Conservation (phyloP, 129 eudicot genomes). For the Chrysanthemum makinoi region DNA sequence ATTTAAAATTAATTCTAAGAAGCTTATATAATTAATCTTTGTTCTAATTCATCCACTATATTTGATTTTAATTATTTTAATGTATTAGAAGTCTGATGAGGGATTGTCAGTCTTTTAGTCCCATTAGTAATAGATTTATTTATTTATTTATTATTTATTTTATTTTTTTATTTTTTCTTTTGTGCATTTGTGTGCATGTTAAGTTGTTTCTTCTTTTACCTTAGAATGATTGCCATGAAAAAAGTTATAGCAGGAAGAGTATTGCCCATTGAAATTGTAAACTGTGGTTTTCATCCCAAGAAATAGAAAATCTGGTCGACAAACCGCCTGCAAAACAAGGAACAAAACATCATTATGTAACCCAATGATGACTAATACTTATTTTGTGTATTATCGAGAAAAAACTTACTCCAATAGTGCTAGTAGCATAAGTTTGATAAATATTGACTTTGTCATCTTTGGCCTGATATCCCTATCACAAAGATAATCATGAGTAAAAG, state of each 20-base stretch:
- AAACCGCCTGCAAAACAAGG: slow-evolving; percentile 63
- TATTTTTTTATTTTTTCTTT: no score
- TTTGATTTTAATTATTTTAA: neutral
- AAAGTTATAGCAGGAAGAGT: slow-evolving; percentile 94
- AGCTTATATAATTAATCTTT: neutral
- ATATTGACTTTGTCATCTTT: slow-evolving; percentile 63
- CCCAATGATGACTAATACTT: neutral
- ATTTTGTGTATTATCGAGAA: neutral
- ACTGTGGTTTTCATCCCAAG: slow-evolving; percentile 84
- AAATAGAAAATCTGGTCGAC: slow-evolving; percentile 84
- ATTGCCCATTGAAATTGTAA: slow-evolving; percentile 84
- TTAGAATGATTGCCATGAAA: slow-evolving; percentile 68
- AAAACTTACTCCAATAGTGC: slow-evolving; percentile 72
- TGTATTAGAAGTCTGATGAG: neutral
- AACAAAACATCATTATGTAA: slow-evolving; percentile 18
- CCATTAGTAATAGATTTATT: slow-evolving; percentile 3
- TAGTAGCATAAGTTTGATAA: slow-evolving; percentile 59
- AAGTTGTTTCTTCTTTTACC: slow-evolving; percentile 38
- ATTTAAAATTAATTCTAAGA: neutral
- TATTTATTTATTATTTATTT: no score
- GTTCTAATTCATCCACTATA: slow-evolving; percentile 2
- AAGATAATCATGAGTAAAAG: slow-evolving; percentile 13
- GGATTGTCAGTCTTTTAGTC: neutral
- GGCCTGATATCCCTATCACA: slow-evolving; percentile 75
- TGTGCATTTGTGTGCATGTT: neutral